Base-by-base conservation (phyloP, 192 early-diverging fungal genomes). In the Entomortierella chlamydospora region DNA sequence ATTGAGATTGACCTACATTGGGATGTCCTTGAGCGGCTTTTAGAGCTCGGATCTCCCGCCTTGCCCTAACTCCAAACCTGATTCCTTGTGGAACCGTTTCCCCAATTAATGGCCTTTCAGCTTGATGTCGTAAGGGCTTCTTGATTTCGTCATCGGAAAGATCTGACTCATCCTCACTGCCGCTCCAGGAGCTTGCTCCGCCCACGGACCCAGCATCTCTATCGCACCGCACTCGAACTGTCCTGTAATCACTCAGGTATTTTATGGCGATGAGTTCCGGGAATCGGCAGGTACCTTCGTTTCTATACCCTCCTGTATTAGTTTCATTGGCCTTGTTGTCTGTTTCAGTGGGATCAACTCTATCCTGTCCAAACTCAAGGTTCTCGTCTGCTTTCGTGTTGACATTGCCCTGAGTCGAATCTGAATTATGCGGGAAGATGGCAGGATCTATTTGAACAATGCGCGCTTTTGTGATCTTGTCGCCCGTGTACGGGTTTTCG, bases 401-500 rank as follows among this genome's bases (percentile, higher is more conserved):
- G 54, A 7, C 22, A 7, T 67, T 70, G 47, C 53, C 9, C n/a
- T 47, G 25, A 1, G 18, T 7, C 30, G 1, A 12, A 22, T 33
- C 34, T 18, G 52, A 22, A 56, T 28, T 34, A 26, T 45, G 8
- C 17, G 72, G 26, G 23, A 61, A 23, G 28, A 65, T 41, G 31
- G 53, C 22, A 30, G 59, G 59, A n/a, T 68, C 60, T 4, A 76
- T 56, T 8, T 22, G 60, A n/a, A 78, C 17, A 17, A 69, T 54
- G 45, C 55, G 12, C 11, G 76, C 68, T 34, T 69, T 65, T 12
- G 51, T 66, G 34, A 79, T 79, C 68, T 51, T 79, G 57, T 79
- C 76, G 15, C 76, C 76, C 3, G 76, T 79, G 52, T 79, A 70
- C 0, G 76, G 76, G 63, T 79, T 79, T 63, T 79, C 76, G 26